These are phyloP conservation scores for Peniophora sp. DNA, from an alignment of 1,284 basidiomycete genomes.

Conservation along the genomic window DNA sequence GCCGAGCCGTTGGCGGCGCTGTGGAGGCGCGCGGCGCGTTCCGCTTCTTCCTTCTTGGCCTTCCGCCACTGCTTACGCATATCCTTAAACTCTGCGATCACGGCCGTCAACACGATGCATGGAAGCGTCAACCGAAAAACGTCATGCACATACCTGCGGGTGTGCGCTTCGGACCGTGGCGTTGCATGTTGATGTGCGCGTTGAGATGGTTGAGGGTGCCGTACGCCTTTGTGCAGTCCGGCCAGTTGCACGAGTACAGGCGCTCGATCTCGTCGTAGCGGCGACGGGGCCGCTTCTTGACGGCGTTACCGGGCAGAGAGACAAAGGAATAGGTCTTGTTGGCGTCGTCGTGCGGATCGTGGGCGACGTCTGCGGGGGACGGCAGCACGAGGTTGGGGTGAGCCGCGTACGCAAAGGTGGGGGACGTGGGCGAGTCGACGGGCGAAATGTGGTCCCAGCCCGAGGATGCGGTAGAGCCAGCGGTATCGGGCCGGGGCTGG, in stretches of 20 bases:
- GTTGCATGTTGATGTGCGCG: conserved; percentile 90
- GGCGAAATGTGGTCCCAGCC: conserved; percentile 9
- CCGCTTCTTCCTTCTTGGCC: conserved; percentile 69
- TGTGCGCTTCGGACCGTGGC: conserved; percentile 78
- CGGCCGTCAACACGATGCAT: background rate
- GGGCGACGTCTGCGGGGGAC: conserved; percentile 6
- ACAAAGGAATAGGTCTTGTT: conserved; percentile 75
- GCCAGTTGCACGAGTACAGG: conserved; percentile 80
- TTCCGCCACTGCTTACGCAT: conserved; percentile 93
- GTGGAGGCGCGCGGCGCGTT: conserved; percentile 6
- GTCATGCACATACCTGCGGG: conserved; percentile 58
- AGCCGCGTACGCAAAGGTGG: conserved; percentile 1
- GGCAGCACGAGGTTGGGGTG: conserved; percentile 1
- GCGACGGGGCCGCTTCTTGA: conserved; percentile 77
- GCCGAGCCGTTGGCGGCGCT: conserved; percentile 3
- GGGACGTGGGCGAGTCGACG: conserved; percentile 1
- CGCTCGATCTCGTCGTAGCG: conserved; percentile 89
- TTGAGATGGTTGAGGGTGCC: conserved; percentile 89
- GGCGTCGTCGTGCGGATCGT: conserved; percentile 6
- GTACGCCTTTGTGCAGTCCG: conserved; percentile 79
- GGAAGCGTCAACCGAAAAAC: conserved; percentile 3
- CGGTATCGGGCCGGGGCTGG: conserved; percentile 9
- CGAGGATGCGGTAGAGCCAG: conserved; percentile 11
- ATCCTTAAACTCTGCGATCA: conserved; percentile 85
- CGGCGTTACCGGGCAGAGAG: conserved; percentile 65